phyloP scores from a whole-genome alignment of 2,329 filamentous ascomycete genomes.

The Ceratocystis colombiana region DNA sequence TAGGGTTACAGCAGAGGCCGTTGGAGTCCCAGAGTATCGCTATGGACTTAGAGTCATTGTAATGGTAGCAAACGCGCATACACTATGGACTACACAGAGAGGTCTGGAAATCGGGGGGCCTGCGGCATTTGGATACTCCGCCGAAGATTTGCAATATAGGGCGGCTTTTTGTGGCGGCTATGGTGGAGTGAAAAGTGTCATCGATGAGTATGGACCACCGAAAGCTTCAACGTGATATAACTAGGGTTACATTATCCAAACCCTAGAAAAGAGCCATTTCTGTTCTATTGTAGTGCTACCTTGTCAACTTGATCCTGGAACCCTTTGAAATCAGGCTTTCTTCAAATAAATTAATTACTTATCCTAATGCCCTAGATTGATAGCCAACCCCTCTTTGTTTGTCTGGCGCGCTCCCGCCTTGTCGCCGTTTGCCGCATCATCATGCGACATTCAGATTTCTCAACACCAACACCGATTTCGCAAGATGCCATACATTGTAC shows the following conservation, averaged over 20 bases:
- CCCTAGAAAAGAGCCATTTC: background rate
- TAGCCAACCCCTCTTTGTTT: background rate
- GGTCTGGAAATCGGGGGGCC: slow-evolving; percentile 20
- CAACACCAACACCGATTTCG: background rate
- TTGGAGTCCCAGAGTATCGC: slow-evolving; percentile 35
- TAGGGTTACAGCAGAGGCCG: slow-evolving; percentile 32
- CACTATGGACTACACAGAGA: slow-evolving; percentile 15
- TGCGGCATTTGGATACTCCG: slow-evolving; percentile 20
- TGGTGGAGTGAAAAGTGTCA: slow-evolving; percentile 20
- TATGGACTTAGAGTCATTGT: slow-evolving; percentile 22
- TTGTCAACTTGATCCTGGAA: too few species aligned
- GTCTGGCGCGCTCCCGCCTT: background rate
- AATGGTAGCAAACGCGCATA: slow-evolving; percentile 24
- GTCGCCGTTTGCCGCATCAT: background rate
- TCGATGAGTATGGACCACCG: slow-evolving; percentile 15
- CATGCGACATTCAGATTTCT: background rate
- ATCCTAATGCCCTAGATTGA: background rate
- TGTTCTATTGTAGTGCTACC: too few species aligned
- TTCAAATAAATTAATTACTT: background rate
- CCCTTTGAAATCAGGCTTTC: too few species aligned
- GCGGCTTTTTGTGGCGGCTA: slow-evolving; percentile 21
- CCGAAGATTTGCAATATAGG: slow-evolving; percentile 16
- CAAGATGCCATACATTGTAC: background rate
- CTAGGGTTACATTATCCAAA: background rate
- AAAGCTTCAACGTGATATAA: background rate